These are phyloP conservation scores for Globisporangium recalcitrans DNA, from an alignment of 352 stramenopile species.

Conservation along the genomic window DNA sequence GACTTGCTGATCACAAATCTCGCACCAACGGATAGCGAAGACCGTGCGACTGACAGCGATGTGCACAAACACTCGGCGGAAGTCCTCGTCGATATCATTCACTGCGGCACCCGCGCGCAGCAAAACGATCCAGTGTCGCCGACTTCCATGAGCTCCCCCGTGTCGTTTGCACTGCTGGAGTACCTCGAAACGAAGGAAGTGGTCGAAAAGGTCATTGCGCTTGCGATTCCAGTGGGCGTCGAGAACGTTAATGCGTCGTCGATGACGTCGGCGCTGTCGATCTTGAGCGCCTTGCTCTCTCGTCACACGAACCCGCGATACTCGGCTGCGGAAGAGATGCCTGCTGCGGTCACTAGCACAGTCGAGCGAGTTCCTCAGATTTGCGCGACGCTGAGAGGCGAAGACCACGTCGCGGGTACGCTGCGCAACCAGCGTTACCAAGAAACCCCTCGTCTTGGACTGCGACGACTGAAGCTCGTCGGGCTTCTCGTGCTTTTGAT, in stretches of 20 bases:
- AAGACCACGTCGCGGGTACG: constrained; percentile 57
- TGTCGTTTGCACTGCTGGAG: constrained; percentile 69
- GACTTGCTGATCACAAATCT: constrained; percentile 63
- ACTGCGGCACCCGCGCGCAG: constrained; percentile 72
- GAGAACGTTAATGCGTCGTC: constrained; percentile 47
- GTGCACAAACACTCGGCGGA: constrained; percentile 82
- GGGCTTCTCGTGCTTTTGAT: constrained; percentile 72
- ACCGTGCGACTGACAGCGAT: constrained; percentile 47
- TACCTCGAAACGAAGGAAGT: constrained; percentile 75
- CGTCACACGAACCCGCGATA: constrained; percentile 78
- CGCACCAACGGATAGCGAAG: constrained; percentile 26
- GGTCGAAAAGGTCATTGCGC: constrained; percentile 54
- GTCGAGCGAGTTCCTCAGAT: constrained; percentile 62
- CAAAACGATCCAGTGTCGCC: constrained; percentile 65
- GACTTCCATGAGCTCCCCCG: constrained; percentile 39
- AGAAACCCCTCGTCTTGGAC: constrained; percentile 60
- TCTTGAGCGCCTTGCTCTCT: constrained; percentile 71
- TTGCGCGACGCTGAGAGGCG: constrained; percentile 51
- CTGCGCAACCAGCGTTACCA: constrained; percentile 74
- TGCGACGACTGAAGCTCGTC: constrained; percentile 80
- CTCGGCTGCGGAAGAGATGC: constrained; percentile 54
- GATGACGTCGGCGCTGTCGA: constrained; percentile 75
- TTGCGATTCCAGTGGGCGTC: constrained; percentile 41
- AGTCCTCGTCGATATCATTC: constrained; percentile 82
- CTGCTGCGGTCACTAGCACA: constrained; percentile 43